Evolutionary conservation across 1,284 basidiomycete genomes (phyloP).

Genomic region (Xerocomus amazonicus): DNA sequence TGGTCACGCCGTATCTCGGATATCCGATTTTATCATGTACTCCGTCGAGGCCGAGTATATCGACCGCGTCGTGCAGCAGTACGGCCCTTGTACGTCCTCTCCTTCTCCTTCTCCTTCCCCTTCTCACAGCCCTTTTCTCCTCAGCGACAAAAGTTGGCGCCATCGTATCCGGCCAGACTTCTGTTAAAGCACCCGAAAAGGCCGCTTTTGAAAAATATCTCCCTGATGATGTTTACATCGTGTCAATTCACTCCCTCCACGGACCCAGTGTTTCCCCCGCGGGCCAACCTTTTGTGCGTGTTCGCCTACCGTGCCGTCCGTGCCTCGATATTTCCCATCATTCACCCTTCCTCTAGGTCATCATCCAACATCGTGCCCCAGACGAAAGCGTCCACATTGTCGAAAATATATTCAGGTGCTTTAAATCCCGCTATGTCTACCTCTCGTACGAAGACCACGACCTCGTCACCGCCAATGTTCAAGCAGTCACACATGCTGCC

Average conservation of each 20-base stretch:
- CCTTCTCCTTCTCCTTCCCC: neutral
- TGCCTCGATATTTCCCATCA: neutral
- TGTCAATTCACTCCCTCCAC: conserved; percentile 94
- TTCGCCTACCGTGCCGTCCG: conserved; percentile 7
- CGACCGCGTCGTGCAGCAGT: conserved; percentile 78
- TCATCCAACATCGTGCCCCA: conserved; percentile 86
- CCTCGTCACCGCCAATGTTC: conserved; percentile 94
- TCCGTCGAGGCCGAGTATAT: conserved; percentile 94
- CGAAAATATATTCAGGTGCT: conserved; percentile 80
- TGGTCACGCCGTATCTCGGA: conserved; percentile 81
- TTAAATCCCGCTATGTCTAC: conserved; percentile 87
- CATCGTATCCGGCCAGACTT: conserved; percentile 93
- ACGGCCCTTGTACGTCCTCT: conserved; percentile 77
- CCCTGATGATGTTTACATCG: conserved; percentile 83
- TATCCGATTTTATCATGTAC: conserved; percentile 88
- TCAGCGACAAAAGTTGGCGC: conserved; percentile 89
- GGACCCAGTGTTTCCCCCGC: conserved; percentile 88
- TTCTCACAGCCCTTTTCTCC: neutral
- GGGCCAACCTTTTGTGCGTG: conserved; percentile 85
- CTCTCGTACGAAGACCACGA: conserved; percentile 96
- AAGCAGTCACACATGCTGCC: conserved; percentile 96
- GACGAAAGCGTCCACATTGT: conserved; percentile 75
- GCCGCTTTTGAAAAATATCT: conserved; percentile 88
- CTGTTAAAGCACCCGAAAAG: conserved; percentile 93
- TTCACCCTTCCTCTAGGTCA: conserved; percentile 51